A percentile compares a stretch with the other conserved stretches of the same genome.
Conservation (phyloP, 2,329 filamentous ascomycete species). For the Botryotinia globosa region DNA sequence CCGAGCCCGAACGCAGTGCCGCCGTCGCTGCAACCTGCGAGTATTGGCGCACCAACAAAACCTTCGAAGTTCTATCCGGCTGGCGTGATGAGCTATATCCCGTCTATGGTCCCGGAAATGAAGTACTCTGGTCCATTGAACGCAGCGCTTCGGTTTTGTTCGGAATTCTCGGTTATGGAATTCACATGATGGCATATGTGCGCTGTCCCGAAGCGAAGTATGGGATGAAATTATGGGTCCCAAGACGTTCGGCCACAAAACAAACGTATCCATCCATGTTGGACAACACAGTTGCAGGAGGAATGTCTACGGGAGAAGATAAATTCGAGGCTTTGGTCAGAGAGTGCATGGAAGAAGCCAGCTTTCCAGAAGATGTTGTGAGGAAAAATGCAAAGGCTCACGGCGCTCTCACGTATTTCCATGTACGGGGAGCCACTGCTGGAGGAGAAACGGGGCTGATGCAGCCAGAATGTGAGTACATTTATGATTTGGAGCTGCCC, state of each 20-base stretch:
- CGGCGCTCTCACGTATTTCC: constrained; percentile 80
- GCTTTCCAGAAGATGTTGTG: constrained; percentile 68
- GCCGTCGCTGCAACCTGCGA: constrained; percentile 55
- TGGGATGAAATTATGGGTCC: constrained; percentile 79
- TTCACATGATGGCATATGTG: constrained; percentile 77
- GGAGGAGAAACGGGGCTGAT: constrained; percentile 79
- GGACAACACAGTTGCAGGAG: constrained; percentile 88
- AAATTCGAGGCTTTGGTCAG: constrained; percentile 80
- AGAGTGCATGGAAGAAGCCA: constrained; percentile 87
- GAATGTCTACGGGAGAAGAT: constrained; percentile 75
- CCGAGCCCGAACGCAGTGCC: constrained; percentile 60
- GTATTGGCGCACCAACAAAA: constrained; percentile 66
- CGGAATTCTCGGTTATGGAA: constrained; percentile 73
- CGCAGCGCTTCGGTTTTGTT: constrained; percentile 71
- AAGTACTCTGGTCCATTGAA: constrained; percentile 72
- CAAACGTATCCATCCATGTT: constrained; percentile 77
- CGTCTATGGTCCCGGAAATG: constrained; percentile 62
- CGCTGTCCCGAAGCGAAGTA: constrained; percentile 44
- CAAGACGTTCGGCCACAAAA: constrained; percentile 71
- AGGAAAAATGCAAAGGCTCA: constrained; percentile 54
- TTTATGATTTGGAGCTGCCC: constrained; percentile 83
- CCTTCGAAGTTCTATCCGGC: constrained; percentile 71
- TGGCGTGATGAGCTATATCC: constrained; percentile 83
- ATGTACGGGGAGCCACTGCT: constrained; percentile 70
- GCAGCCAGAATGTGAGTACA: constrained; percentile 87